A percentile compares a stretch with the other conserved stretches of the same genome.
Evolutionary conservation across 2,329 filamentous ascomycete genomes (phyloP).

Genomic region (Pyrenophora tritici-repentis): DNA sequence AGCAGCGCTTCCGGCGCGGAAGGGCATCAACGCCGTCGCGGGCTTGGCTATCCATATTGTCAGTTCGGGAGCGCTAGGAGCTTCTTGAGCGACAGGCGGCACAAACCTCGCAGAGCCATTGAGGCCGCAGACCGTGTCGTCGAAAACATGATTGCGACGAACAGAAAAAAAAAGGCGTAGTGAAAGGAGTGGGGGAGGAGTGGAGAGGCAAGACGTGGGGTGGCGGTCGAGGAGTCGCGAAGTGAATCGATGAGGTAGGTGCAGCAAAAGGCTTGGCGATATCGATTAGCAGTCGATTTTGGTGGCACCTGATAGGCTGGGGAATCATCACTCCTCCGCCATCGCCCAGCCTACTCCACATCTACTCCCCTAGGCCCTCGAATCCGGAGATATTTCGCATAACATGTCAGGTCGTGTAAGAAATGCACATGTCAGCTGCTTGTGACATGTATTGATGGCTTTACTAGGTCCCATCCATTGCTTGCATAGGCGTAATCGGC

Average conservation of each 20-base stretch:
- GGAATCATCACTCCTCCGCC: conserved; percentile 18
- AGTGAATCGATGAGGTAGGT: conserved; percentile 39
- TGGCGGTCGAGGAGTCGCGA: conserved; percentile 38
- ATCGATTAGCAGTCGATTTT: conserved; percentile 39
- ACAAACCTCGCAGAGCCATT: conserved; percentile 61
- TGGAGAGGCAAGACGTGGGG: conserved; percentile 44
- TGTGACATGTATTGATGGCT: background rate
- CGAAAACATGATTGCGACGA: conserved; percentile 54
- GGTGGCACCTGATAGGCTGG: conserved; percentile 39
- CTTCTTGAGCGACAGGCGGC: conserved; percentile 18
- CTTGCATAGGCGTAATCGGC: conserved; percentile 91
- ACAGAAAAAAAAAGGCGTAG: conserved; percentile 41
- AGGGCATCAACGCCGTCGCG: conserved; percentile 64
- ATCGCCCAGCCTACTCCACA: conserved; percentile 24
- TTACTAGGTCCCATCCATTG: conserved; percentile 70
- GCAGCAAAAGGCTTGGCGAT: conserved; percentile 30
- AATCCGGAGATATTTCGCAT: conserved; percentile 2
- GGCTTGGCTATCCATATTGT: conserved; percentile 64
- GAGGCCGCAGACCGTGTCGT: conserved; percentile 57
- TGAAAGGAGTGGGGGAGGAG: conserved; percentile 46
- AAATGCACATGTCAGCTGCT: background rate
- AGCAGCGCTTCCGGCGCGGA: conserved; percentile 64
- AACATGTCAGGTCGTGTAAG: conserved; percentile 16
- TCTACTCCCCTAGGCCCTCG: conserved; percentile 12
- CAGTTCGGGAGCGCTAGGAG: conserved; percentile 29